Conservation (phyloP, 768 basidiomycete genomes). For the Coprinopsis strossmayeri region DNA sequence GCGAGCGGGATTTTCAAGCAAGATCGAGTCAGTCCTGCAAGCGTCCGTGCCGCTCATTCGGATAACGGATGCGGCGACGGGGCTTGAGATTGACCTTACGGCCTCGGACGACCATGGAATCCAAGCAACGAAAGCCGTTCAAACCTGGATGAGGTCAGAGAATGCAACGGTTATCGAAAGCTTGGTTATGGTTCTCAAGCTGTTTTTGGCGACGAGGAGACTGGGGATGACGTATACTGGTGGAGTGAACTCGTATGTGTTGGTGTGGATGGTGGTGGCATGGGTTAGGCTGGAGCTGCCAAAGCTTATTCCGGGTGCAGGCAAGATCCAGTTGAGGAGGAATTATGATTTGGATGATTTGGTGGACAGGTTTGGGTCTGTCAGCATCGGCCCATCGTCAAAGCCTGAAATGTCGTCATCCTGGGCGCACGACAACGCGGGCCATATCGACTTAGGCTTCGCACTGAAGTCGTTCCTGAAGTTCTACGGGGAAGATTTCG, state of each 20-base stretch:
- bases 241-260: conserved; percentile 20
- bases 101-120: conserved; percentile 14
- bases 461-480: conserved; percentile 17
- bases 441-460: conserved; percentile 11
- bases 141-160: conserved; percentile 15
- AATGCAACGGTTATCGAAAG: conserved; percentile 13
- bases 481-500: conserved; percentile 20
- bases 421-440: background rate
- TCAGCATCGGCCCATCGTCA: background rate
- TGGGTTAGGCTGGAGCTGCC: conserved; percentile 22
- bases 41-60: conserved; percentile 19
- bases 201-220: conserved; percentile 19
- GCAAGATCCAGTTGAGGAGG: too few species aligned
- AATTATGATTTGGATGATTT: too few species aligned
- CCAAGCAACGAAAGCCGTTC: conserved; percentile 15
- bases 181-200: conserved; percentile 19
- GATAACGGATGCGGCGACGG: conserved; percentile 19
- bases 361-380: too few species aligned
- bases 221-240: conserved; percentile 22
- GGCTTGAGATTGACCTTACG: conserved; percentile 20
- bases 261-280: conserved; percentile 24
- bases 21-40: conserved; percentile 13
- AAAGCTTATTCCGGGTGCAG: conserved; percentile 1
- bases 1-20: conserved; percentile 15
- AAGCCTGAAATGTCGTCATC: background rate